These are phyloP conservation scores for Avena atlantica DNA, from an alignment of 176 grass and related monocot species.

Conservation along the genomic window DNA sequence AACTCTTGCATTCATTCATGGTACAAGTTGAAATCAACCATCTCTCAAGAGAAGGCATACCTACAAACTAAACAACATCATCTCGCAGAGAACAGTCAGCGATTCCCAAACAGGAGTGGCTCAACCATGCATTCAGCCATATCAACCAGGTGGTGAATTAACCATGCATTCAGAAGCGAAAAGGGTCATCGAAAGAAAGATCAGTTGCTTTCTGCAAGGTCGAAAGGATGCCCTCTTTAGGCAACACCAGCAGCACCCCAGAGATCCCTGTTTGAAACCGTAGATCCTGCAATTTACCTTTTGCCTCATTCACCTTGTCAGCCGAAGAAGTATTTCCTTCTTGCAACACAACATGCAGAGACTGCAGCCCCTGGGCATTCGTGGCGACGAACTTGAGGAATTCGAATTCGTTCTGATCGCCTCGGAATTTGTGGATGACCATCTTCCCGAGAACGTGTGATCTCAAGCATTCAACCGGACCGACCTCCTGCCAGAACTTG, in stretches of 20 bases:
- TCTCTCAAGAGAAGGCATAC: neutral
- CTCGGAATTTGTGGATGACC: neutral
- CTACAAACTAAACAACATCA: neutral
- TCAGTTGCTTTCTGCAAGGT: neutral
- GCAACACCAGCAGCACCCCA: neutral
- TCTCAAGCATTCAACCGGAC: constrained; percentile 1
- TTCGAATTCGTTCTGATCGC: neutral
- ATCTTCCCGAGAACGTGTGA: constrained; percentile 24
- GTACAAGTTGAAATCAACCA: neutral
- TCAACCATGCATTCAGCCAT: neutral
- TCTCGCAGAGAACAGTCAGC: neutral
- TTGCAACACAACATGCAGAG: neutral
- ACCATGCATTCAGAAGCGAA: neutral
- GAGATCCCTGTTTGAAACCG: constrained; percentile 13
- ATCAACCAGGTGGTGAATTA: neutral
- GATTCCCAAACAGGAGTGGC: neutral
- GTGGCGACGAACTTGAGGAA: neutral
- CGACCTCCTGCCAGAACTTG: constrained; percentile 18
- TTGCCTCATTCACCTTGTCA: neutral
- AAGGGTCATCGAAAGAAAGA: neutral
- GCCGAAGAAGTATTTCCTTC: neutral
- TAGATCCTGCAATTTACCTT: neutral
- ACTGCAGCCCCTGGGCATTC: constrained; percentile 20
- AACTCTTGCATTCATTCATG: neutral
- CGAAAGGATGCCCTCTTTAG: neutral